These are phyloP conservation scores for Podila horticola DNA, from an alignment of 192 early-diverging fungal species.

Conservation along the genomic window DNA sequence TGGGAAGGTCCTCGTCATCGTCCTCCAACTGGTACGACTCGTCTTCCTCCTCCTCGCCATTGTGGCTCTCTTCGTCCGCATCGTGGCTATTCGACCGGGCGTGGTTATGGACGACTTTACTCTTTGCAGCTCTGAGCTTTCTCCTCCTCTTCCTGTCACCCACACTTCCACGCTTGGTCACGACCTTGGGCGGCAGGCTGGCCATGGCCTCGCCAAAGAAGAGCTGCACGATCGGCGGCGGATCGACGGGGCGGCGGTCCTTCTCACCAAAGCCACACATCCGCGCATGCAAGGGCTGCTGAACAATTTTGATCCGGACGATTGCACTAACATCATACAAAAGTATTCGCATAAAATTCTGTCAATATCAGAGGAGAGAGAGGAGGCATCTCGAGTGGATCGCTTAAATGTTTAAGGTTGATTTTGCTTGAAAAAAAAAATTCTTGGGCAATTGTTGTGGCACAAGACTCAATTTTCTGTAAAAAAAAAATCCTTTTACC, in stretches of 20 bases:
- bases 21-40: neutral
- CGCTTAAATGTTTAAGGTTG: no score
- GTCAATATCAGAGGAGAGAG: no score
- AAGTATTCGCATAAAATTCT: no score
- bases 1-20: neutral
- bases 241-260: constrained; percentile 81
- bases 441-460: no score
- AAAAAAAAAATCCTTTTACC: no score
- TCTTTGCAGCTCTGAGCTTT: no score
- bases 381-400: no score
- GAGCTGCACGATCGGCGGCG: constrained; percentile 79
- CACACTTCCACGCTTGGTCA: neutral
- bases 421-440: no score
- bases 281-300: constrained; percentile 78
- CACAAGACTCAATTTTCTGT: no score
- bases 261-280: constrained; percentile 89
- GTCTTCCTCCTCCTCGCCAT: constrained; percentile 1
- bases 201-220: constrained; percentile 60
- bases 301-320: constrained; percentile 65
- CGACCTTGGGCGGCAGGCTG: constrained; percentile 42
- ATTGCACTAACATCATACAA: no score
- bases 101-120: no score
- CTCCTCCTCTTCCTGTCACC: neutral
- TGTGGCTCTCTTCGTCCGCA: neutral
- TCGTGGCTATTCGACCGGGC: no score